Conservation (phyloP, 768 basidiomycete genomes). For the Lanmaoa rubissima region DNA sequence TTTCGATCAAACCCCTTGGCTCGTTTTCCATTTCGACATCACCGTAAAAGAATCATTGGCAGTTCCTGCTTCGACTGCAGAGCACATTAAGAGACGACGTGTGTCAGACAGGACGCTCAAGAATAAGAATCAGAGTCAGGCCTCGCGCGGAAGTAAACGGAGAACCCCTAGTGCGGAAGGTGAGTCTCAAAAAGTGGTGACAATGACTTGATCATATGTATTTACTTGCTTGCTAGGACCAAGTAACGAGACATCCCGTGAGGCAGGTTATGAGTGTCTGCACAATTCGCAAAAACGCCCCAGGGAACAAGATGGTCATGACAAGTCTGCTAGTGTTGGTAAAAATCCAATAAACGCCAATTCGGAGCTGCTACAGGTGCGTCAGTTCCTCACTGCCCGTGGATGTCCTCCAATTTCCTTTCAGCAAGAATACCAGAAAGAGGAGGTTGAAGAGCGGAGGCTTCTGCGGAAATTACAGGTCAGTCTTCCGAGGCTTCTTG, state of each 20-base stretch:
- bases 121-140: not conserved
- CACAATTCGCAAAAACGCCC: not conserved
- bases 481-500: not conserved
- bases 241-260: not conserved
- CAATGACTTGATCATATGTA: not conserved
- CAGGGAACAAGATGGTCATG: not conserved
- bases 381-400: not conserved
- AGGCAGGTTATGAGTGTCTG: not conserved
- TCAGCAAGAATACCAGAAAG: slow-evolving; percentile 11
- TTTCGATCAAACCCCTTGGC: slow-evolving; percentile 12
- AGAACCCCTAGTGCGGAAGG: not conserved
- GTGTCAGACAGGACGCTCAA: not conserved
- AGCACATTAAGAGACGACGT: not conserved
- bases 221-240: not conserved
- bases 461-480: slow-evolving; percentile 14
- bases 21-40: slow-evolving; percentile 14
- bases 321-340: not conserved
- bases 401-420: not conserved
- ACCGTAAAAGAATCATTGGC: not conserved
- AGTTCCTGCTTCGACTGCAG: not conserved
- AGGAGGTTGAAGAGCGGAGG: slow-evolving; percentile 14
- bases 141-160: not conserved
- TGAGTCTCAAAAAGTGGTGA: not conserved
- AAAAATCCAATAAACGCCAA: not conserved
- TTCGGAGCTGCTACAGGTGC: slow-evolving; percentile 1